Evolutionary conservation across 1,284 basidiomycete species (phyloP), one percentile per base, ranked within the genome.

Genomic region (Ustilago xerochloae): DNA sequence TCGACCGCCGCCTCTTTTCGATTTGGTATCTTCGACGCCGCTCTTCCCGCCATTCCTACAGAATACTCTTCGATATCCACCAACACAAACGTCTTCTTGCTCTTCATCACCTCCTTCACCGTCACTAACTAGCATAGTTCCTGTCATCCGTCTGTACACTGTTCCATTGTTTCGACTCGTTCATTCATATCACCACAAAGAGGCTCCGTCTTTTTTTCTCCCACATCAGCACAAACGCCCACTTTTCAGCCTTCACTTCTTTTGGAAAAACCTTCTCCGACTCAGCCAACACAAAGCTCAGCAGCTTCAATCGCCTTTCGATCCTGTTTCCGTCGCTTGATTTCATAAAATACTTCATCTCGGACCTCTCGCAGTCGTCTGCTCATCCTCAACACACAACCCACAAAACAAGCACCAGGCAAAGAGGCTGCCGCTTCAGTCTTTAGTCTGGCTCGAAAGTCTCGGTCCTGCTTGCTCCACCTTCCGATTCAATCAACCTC

Each of bases 401-500:
- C 16, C 2, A 29, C 16, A 46, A 46, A 29, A 46, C 45, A 30
- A 7, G 4, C 5, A 29, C 26, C 6, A 32, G 10, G 18, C 46
- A 48, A 41, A n/a, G 9, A 24, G 1, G 41, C 41, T 24, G 28
- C 30, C 5, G 4, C 15, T 28, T 24, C 48, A 35, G 38, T 20
- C 35, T 36, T n/a, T 13, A 5, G 15, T 36, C 35, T 16, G 12
- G 29, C 8, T n/a, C 26, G n/a, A n/a, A n/a, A n/a, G n/a, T 47
- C 12, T 20, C 5, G 15, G 41, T 55, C 18, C 16, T 39, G 8
- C 9, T 3, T 24, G 15, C 43, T 55, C 18, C 6, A 8, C 4
- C 36, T 9, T 24, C 45, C 35, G 55, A 38, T 45, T 24, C 38
- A 41, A 38, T 52, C 50, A 53, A 47, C 30, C 32, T 30, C 49